Evolutionary conservation across 805 yeast species (phyloP), one percentile per base, ranked within the genome.

Genomic region (Candida mattraensis): DNA sequence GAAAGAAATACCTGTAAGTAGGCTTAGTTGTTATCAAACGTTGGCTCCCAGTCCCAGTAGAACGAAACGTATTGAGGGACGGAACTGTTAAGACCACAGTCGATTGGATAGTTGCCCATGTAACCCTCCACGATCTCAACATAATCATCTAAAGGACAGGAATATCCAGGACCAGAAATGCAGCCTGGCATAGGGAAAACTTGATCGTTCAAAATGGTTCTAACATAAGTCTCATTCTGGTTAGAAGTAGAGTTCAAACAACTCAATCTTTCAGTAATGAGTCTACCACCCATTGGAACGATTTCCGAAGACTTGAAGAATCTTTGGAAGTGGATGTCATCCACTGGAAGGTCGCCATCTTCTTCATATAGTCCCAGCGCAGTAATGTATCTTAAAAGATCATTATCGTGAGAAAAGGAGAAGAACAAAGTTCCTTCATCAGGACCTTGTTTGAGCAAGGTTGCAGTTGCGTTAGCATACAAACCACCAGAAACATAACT

Each of bases 351-450:
- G 5, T 50, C 40, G n/a, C 39, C 45, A 5, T 69, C 65, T 4
- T 67, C 63, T 44, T 61, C 58, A 38, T 66, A 37, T 47, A 83
- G 53, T n/a, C 84, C 87, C 31, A 81, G 59, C 3, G 87, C 83
- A 15, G 84, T 60, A 43, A 78, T 61, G 47, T 70, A 74, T 17
- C 77, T 61, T 43, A 75, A 64, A 23, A 83, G 61, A 44, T 79
- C 79, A 32, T 79, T 70, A 54, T 84, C 91, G 53, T 83, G 91
- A 15, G 84, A 69, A 64, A 83, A 82, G 41, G 80, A 79, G 42
- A 81, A 64, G 64, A 81, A 79, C 35, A 82, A 15, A 13, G 21
- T 25, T 17, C 26, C 29, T 12, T 37, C 27, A 7, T 15, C 80
- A 66, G 66, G 30, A 11, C 28, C 36, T 23, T 37, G 33, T 8